phyloP scores from a whole-genome alignment of 2,329 filamentous ascomycete genomes.

The Aureobasidium melanogenum region DNA sequence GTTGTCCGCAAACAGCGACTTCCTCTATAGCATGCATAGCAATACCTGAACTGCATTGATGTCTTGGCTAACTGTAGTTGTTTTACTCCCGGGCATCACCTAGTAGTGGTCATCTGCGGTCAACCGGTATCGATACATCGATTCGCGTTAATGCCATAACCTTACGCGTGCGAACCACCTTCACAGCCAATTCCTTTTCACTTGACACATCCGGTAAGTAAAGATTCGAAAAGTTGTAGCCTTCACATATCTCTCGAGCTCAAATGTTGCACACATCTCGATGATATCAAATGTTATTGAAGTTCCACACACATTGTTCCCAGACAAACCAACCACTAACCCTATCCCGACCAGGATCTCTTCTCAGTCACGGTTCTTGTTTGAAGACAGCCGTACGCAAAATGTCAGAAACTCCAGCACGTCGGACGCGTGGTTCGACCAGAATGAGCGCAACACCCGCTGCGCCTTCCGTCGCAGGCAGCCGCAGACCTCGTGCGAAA shows the following conservation, averaged over 20 bases:
- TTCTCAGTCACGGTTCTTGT: background rate
- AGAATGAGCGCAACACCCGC: slow-evolving; percentile 20
- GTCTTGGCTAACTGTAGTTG: background rate
- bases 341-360: background rate
- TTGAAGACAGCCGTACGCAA: background rate
- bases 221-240: background rate
- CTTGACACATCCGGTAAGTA: background rate
- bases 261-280: background rate
- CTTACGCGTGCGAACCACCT: background rate
- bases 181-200: background rate
- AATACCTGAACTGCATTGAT: background rate
- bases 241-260: background rate
- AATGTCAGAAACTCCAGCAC: slow-evolving; percentile 20
- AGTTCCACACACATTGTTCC: background rate
- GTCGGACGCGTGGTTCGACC: slow-evolving; percentile 18
- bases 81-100: background rate
- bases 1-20: slow-evolving; percentile 3
- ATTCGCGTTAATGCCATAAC: background rate
- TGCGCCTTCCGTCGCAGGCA: slow-evolving; percentile 8
- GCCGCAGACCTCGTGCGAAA: background rate
- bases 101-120: background rate
- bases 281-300: background rate
- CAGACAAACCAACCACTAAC: background rate
- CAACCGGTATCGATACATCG: background rate
- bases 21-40: background rate